phyloP scores from a whole-genome alignment of 805 yeast species.

The Dipodascopsis tothii region DNA sequence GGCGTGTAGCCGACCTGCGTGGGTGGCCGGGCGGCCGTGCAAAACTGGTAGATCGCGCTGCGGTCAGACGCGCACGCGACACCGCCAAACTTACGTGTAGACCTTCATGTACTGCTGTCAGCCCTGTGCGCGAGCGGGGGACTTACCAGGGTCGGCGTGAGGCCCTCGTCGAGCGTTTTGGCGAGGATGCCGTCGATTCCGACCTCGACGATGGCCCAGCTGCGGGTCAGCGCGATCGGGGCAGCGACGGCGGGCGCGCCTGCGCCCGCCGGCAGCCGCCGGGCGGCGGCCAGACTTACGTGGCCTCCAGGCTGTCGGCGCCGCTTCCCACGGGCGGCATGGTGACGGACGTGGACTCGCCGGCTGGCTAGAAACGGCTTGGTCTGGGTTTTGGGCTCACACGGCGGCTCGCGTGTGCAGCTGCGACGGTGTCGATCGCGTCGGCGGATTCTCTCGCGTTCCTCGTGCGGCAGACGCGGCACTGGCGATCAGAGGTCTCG shows the following conservation, averaged over 20 bases:
- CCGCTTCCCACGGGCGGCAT: background rate
- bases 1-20: constrained; percentile 19
- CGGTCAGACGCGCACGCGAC: background rate
- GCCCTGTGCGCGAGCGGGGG: background rate
- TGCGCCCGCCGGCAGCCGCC: no score
- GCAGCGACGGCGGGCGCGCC: no score
- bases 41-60: constrained; percentile 24
- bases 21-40: constrained; percentile 22
- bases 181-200: constrained; percentile 37
- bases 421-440: no score
- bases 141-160: constrained; percentile 31
- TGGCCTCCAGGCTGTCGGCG: background rate
- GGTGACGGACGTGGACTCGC: no score
- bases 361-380: no score
- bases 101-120: constrained; percentile 27
- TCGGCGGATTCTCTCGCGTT: no score
- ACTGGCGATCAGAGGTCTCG: no score
- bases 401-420: no score
- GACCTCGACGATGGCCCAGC: constrained; percentile 36
- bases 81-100: constrained; percentile 27
- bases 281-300: no score
- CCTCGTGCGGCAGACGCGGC: no score
- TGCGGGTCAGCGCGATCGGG: no score
- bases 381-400: no score
- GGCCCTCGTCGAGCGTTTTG: constrained; percentile 32